Conservation (phyloP, 345 rosid species). For the Viola odorata region DNA sequence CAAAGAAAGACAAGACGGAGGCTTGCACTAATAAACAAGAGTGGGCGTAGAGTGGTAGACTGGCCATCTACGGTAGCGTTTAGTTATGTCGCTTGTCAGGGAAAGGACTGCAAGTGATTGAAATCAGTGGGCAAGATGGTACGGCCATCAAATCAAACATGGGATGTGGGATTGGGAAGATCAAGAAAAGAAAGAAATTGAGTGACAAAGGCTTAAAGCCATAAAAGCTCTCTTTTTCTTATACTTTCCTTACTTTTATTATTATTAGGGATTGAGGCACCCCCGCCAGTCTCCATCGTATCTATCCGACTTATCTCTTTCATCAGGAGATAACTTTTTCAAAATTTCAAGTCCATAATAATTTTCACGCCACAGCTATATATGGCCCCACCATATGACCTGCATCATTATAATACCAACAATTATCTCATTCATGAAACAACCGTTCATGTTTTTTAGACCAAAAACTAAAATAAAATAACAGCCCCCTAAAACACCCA, state of each 20-base stretch:
- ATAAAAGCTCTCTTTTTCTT: no score
- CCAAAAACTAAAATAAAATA: no score
- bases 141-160: constrained; percentile 30
- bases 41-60: no score
- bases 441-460: no score
- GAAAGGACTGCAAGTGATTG: background rate
- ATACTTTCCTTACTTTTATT: no score
- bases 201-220: no score
- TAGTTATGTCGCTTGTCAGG: constrained; percentile 40
- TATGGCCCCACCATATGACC: background rate
- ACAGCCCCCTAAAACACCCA: no score
- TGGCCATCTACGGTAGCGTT: background rate
- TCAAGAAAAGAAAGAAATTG: background rate
- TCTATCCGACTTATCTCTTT: background rate
- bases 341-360: background rate
- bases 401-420: no score
- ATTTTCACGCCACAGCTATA: background rate
- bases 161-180: background rate
- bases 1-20: no score
- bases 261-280: background rate
- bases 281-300: background rate
- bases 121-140: constrained; percentile 17
- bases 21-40: no score
- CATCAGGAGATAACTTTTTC: background rate
- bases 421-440: no score